Conservation (phyloP, 2,329 filamentous ascomycete species). For the Fusarium fujikuroi region DNA sequence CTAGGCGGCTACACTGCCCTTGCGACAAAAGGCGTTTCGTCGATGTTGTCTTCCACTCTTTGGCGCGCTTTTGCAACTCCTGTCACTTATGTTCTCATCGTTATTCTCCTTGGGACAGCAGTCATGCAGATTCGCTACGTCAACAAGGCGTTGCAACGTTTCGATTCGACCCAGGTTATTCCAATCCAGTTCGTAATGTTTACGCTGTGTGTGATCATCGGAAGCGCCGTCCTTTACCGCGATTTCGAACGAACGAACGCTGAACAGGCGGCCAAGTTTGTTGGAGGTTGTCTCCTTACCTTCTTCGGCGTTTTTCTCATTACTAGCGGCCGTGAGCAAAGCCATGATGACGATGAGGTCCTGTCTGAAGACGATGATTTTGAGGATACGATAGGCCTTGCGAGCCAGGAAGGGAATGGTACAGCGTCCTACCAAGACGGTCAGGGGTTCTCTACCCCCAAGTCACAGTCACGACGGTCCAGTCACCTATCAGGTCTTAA, state of each 20-base stretch:
- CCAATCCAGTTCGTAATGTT: slow-evolving; percentile 98
- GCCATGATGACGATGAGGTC: slow-evolving; percentile 65
- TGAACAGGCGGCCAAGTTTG: slow-evolving; percentile 82
- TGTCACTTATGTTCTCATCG: slow-evolving; percentile 86
- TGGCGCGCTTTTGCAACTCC: slow-evolving; percentile 91
- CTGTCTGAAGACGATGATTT: slow-evolving; percentile 67
- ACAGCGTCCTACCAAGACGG: slow-evolving; percentile 26
- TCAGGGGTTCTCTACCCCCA: slow-evolving; percentile 39
- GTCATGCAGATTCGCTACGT: slow-evolving; percentile 98
- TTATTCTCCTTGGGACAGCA: slow-evolving; percentile 83
- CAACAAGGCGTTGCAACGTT: slow-evolving; percentile 86
- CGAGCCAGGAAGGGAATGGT: slow-evolving; percentile 57
- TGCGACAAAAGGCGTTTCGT: slow-evolving; percentile 95
- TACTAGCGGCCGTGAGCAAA: slow-evolving; percentile 79
- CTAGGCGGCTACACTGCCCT: slow-evolving; percentile 94
- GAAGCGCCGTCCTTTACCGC: slow-evolving; percentile 91
- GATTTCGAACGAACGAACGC: slow-evolving; percentile 88
- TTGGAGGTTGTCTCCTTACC: slow-evolving; percentile 89
- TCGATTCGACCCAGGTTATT: slow-evolving; percentile 97
- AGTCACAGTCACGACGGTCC: slow-evolving; percentile 57
- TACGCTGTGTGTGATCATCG: slow-evolving; percentile 93
- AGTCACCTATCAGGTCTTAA: slow-evolving; percentile 60
- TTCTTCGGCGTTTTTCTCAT: slow-evolving; percentile 98
- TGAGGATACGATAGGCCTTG: slow-evolving; percentile 71
- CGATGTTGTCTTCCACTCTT: slow-evolving; percentile 89